Conservation (phyloP, 345 rosid species). For the Lagerstroemia speciosa region DNA sequence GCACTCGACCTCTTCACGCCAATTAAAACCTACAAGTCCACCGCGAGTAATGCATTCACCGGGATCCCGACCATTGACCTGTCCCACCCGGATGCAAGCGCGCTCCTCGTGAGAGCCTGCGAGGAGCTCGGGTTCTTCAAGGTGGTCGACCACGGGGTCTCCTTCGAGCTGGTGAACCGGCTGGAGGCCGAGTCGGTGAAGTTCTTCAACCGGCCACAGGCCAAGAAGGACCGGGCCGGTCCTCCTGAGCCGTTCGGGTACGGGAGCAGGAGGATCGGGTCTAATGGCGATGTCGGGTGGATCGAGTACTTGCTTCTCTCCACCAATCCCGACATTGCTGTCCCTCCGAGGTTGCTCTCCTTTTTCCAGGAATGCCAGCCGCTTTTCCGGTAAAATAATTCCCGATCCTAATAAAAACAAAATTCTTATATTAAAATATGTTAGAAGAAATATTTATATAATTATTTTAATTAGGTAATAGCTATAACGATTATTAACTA, state of each 20-base stretch:
- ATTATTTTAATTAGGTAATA: too few species aligned
- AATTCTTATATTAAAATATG: too few species aligned
- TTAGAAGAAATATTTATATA: too few species aligned
- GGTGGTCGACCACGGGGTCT: slow-evolving; percentile 70
- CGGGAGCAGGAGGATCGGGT: slow-evolving; percentile 59
- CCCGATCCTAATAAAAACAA: too few species aligned
- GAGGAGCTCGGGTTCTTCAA: slow-evolving; percentile 76
- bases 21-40: slow-evolving; percentile 51
- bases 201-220: slow-evolving; percentile 56
- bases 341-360: slow-evolving; percentile 20
- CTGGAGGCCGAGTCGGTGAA: slow-evolving; percentile 44
- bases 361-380: slow-evolving; percentile 24
- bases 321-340: slow-evolving; percentile 24
- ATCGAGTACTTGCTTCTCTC: slow-evolving; percentile 61
- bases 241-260: slow-evolving; percentile 84
- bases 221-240: slow-evolving; percentile 48
- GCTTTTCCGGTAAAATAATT: slow-evolving; percentile 39
- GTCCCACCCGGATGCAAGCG: slow-evolving; percentile 47
- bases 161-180: slow-evolving; percentile 32
- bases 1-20: slow-evolving; percentile 38
- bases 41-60: slow-evolving; percentile 17
- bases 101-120: slow-evolving; percentile 48
- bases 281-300: slow-evolving; percentile 74
- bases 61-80: slow-evolving; percentile 60
- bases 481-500: too few species aligned